phyloP scores from a whole-genome alignment of 2,329 filamentous ascomycete species.

The Laburnicola sp. region DNA sequence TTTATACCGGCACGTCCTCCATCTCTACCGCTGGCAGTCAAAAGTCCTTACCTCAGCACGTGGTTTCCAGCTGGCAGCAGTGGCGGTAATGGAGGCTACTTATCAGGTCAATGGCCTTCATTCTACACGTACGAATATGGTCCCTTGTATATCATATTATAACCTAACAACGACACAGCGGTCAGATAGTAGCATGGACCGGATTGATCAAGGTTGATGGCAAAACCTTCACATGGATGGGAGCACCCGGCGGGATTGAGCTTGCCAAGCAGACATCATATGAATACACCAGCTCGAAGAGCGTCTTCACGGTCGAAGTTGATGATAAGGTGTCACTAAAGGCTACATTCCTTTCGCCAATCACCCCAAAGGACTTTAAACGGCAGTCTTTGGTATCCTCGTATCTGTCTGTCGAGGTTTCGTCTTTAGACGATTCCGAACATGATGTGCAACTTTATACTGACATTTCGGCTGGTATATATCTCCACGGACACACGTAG shows the following conservation, averaged over 20 bases:
- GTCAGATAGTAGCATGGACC: constrained; percentile 64
- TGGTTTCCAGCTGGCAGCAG: constrained; percentile 67
- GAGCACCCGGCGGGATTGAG: constrained; percentile 51
- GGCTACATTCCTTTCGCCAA: constrained; percentile 70
- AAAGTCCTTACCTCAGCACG: constrained; percentile 72
- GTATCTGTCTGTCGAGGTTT: constrained; percentile 67
- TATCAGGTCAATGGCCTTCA: constrained; percentile 69
- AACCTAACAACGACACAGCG: constrained; percentile 45
- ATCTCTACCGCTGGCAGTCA: constrained; percentile 71
- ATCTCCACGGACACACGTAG: too few relatives aligned
- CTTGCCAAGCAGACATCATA: constrained; percentile 64
- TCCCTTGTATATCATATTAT: constrained; percentile 9
- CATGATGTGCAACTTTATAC: constrained; percentile 73
- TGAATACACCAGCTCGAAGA: constrained; percentile 72
- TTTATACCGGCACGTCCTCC: constrained; percentile 69
- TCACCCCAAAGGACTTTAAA: constrained; percentile 67
- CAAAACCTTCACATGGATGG: constrained; percentile 45
- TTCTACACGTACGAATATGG: constrained; percentile 65
- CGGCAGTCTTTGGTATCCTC: constrained; percentile 72
- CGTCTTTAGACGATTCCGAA: constrained; percentile 62
- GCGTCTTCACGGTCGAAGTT: constrained; percentile 69
- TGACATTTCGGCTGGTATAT: constrained; percentile 69
- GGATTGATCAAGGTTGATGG: constrained; percentile 70
- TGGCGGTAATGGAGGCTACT: constrained; percentile 65
- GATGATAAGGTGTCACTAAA: constrained; percentile 64